phyloP scores from a whole-genome alignment of 2,329 filamentous ascomycete genomes.

The Phyllosticta paracitricarpa region DNA sequence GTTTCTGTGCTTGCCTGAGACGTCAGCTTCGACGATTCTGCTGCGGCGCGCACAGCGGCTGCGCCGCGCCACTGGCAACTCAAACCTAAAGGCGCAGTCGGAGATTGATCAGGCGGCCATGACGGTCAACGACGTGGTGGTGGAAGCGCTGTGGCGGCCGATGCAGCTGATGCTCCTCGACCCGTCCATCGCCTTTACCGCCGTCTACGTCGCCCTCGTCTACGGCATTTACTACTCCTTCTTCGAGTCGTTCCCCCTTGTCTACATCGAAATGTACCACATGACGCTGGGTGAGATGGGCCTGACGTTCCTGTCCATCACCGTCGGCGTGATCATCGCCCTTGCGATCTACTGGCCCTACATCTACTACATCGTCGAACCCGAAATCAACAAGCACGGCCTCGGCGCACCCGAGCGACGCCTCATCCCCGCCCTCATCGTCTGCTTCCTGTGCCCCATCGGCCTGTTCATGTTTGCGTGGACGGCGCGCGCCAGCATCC shows the following conservation, averaged over 20 bases:
- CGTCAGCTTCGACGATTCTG: conserved; percentile 17
- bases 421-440: conserved; percentile 24
- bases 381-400: conserved; percentile 16
- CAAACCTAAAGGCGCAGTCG: conserved; percentile 47
- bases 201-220: conserved; percentile 13
- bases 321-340: conserved; percentile 19
- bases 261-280: conserved; percentile 31
- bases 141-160: conserved; percentile 26
- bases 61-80: conserved; percentile 44
- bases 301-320: conserved; percentile 24
- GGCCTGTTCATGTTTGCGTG: conserved; percentile 27
- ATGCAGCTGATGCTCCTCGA: conserved; percentile 33
- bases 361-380: conserved; percentile 16
- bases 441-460: conserved; percentile 19
- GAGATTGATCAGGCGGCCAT: conserved; percentile 53
- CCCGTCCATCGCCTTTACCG: conserved; percentile 20
- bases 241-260: conserved; percentile 27
- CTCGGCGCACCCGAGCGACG: conserved; percentile 20
- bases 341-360: conserved; percentile 16
- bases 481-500: conserved; percentile 18
- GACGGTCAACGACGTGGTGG: conserved; percentile 36
- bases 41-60: conserved; percentile 18
- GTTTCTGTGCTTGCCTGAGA: conserved; percentile 19
- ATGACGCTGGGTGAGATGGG: conserved; percentile 28
- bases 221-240: conserved; percentile 17